A percentile compares a stretch with the other conserved stretches of the same genome.
Evolutionary conservation across 495 filamentous ascomycete genomes (phyloP).

Genomic region (Physcia stellaris): DNA sequence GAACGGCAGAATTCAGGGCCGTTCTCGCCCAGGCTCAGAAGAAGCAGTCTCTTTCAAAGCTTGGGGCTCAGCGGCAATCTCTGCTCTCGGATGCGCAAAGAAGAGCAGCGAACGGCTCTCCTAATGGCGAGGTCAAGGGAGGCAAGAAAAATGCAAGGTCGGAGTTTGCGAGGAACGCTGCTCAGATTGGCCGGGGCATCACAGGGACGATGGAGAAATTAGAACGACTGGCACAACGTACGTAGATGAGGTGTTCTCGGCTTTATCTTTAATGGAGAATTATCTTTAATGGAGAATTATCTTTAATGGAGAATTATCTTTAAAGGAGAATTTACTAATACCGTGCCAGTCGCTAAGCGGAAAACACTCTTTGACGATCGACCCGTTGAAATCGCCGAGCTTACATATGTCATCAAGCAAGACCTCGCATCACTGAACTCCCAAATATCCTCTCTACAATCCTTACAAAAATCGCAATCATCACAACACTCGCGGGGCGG

Average conservation of each 20-base stretch:
- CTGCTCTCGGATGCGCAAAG: constrained; percentile 64
- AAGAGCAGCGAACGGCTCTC: constrained; percentile 50
- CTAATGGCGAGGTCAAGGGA: constrained; percentile 28
- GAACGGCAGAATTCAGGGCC: constrained; percentile 84
- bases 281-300: too few species aligned
- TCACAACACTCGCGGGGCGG: constrained; percentile 41
- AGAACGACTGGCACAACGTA: constrained; percentile 77
- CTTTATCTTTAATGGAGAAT: neutral
- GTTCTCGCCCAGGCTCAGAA: constrained; percentile 76
- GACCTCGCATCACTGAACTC: constrained; percentile 81
- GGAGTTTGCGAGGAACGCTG: constrained; percentile 83
- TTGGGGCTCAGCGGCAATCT: constrained; percentile 64
- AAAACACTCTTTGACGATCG: constrained; percentile 96
- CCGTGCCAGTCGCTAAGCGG: constrained; percentile 66
- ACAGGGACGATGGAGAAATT: constrained; percentile 87
- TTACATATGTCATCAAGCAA: constrained; percentile 95
- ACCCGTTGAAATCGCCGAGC: constrained; percentile 90
- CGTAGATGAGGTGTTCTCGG: neutral
- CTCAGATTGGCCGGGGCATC: constrained; percentile 82
- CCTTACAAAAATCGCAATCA: constrained; percentile 57
- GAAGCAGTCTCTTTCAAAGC: constrained; percentile 52
- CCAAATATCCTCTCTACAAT: constrained; percentile 69
- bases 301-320: too few species aligned
- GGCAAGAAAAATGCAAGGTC: constrained; percentile 35
- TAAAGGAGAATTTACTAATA: neutral